Percentiles rank a stretch among this genome's conserved stretches.
Evolutionary conservation across 2,329 filamentous ascomycete genomes (phyloP).

Genomic region (Alternaria angustiovoidea): DNA sequence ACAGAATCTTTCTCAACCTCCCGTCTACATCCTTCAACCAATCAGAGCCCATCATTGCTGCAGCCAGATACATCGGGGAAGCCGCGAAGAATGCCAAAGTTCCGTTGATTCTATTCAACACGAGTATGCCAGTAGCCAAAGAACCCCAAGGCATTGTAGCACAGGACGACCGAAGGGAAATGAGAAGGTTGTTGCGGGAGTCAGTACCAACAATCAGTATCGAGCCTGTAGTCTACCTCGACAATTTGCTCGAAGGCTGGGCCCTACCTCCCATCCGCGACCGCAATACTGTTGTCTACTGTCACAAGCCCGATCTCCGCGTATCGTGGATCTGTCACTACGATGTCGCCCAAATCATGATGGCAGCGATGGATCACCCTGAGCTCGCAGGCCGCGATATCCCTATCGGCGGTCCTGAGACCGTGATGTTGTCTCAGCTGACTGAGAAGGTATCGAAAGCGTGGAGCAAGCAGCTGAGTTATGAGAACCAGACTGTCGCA

Average conservation of each 20-base stretch:
- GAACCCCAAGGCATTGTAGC: constrained; percentile 35
- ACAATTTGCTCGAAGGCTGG: constrained; percentile 54
- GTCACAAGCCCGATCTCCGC: constrained; percentile 49
- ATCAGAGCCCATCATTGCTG: constrained; percentile 34
- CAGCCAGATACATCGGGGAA: constrained; percentile 27
- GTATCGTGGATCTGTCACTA: constrained; percentile 54
- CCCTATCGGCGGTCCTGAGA: constrained; percentile 49
- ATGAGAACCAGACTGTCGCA: constrained; percentile 44
- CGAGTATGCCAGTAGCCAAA: constrained; percentile 39
- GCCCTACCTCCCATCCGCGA: constrained; percentile 48
- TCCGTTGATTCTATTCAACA: constrained; percentile 38
- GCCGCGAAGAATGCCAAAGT: constrained; percentile 29
- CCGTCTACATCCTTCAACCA: constrained; percentile 42
- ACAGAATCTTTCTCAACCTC: constrained; percentile 39
- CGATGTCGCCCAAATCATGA: constrained; percentile 52
- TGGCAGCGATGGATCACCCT: constrained; percentile 43
- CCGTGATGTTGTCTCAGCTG: constrained; percentile 44
- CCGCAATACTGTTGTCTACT: constrained; percentile 49
- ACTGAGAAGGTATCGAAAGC: constrained; percentile 44
- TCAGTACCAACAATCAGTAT: constrained; percentile 45
- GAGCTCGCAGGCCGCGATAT: constrained; percentile 49
- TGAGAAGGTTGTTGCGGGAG: constrained; percentile 44
- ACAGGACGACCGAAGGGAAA: constrained; percentile 42
- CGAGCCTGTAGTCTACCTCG: constrained; percentile 51
- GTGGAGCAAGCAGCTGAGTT: constrained; percentile 44